Conservation (phyloP, 2,329 filamentous ascomycete genomes). For the Alternaria hordeiaustralica region DNA sequence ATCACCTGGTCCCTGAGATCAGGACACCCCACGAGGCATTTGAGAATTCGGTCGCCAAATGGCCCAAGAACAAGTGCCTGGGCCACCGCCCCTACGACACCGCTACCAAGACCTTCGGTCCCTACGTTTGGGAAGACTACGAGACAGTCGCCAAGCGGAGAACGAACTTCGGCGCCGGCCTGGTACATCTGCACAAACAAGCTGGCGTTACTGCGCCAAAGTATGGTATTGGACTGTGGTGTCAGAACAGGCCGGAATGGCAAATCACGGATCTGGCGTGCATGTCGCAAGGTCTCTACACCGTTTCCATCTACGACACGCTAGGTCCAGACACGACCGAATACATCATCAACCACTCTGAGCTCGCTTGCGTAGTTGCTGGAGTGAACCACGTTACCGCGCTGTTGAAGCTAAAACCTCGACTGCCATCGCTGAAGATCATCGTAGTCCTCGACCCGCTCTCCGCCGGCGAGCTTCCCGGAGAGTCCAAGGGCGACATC, state of each 20-base stretch:
- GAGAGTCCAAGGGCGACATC: conserved; percentile 79
- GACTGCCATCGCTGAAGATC: conserved; percentile 80
- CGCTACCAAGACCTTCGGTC: conserved; percentile 73
- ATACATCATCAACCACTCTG: conserved; percentile 93
- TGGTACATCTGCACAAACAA: conserved; percentile 80
- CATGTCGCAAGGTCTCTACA: conserved; percentile 85
- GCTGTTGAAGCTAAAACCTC: conserved; percentile 79
- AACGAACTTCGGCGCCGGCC: conserved; percentile 82
- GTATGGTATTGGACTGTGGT: conserved; percentile 83
- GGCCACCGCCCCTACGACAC: conserved; percentile 83
- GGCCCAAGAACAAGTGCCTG: conserved; percentile 74
- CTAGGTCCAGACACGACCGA: conserved; percentile 89
- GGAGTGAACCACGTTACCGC: conserved; percentile 82
- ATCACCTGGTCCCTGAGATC: conserved; percentile 64
- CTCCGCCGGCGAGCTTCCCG: conserved; percentile 76
- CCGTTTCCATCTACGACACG: conserved; percentile 95
- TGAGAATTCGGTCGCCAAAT: conserved; percentile 66
- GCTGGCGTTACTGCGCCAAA: conserved; percentile 69
- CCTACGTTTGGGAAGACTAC: conserved; percentile 86
- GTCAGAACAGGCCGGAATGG: conserved; percentile 88
- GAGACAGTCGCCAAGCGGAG: conserved; percentile 77
- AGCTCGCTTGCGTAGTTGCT: conserved; percentile 75
- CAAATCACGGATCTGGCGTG: conserved; percentile 86
- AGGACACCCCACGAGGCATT: conserved; percentile 82
- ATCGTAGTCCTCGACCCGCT: conserved; percentile 88